Conservation (phyloP, 2,329 filamentous ascomycete species). For the Dothideomycetes sp. region DNA sequence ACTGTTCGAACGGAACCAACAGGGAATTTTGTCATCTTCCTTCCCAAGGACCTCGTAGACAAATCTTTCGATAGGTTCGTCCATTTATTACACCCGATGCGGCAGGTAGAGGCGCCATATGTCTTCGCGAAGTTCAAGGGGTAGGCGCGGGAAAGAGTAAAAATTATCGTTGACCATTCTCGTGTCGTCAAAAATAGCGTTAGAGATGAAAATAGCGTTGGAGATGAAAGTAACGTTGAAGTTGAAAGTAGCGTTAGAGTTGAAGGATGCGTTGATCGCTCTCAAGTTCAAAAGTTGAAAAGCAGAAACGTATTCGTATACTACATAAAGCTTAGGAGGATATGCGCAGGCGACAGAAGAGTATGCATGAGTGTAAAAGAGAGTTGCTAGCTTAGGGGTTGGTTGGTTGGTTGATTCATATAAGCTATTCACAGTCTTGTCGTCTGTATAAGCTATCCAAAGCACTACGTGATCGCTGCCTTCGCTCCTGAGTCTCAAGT, state of each 20-base stretch:
- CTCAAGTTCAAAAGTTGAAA: background rate
- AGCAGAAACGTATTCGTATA: background rate
- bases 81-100: constrained; percentile 13
- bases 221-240: too few species aligned
- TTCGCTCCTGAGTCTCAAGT: too few species aligned
- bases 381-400: constrained; percentile 2
- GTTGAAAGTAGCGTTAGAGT: background rate
- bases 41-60: background rate
- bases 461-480: too few species aligned
- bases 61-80: background rate
- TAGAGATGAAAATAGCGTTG: constrained; percentile 1
- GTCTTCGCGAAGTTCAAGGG: constrained; percentile 14
- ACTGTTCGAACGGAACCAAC: constrained; percentile 6
- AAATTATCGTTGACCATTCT: constrained; percentile 11
- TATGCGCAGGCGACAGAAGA: constrained; percentile 4
- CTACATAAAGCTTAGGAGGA: background rate
- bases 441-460: too few species aligned
- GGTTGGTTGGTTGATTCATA: constrained; percentile 2
- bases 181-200: background rate
- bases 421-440: constrained; percentile 1
- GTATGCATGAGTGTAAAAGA: constrained; percentile 7
- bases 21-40: constrained; percentile 3
- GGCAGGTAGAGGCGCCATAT: constrained; percentile 17
- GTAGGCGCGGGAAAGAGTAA: constrained; percentile 13
- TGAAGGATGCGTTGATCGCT: background rate